Percentiles rank a stretch among this genome's conserved stretches.
These are phyloP conservation scores for Boechera divaricarpa DNA, from an alignment of 345 rosid species.

Conservation along the genomic window DNA sequence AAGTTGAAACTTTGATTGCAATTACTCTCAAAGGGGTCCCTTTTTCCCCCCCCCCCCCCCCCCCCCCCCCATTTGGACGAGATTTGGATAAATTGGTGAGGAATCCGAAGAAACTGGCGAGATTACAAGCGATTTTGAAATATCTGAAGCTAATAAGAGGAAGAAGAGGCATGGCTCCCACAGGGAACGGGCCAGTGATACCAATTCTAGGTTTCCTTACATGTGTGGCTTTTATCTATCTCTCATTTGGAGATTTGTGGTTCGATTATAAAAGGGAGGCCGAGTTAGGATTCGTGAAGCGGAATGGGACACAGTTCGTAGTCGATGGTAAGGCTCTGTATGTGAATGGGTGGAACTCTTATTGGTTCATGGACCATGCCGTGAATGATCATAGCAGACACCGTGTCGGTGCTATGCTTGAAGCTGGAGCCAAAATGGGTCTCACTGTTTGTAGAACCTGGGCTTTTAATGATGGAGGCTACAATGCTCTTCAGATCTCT, in stretches of 20 bases:
- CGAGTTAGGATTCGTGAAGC: slow-evolving; percentile 62
- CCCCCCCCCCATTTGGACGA: neutral
- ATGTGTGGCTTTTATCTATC: slow-evolving; percentile 70
- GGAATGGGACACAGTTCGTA: slow-evolving; percentile 76
- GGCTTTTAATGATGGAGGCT: slow-evolving; percentile 96
- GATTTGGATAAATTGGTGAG: slow-evolving; percentile 11
- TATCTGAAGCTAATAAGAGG: slow-evolving; percentile 21
- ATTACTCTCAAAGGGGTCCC: neutral
- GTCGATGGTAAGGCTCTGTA: slow-evolving; percentile 66
- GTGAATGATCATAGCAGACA: slow-evolving; percentile 66
- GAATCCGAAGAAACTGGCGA: slow-evolving; percentile 38
- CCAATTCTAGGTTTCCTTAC: slow-evolving; percentile 86
- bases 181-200: slow-evolving; percentile 60
- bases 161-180: slow-evolving; percentile 51
- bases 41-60: neutral
- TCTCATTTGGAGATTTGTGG: slow-evolving; percentile 76
- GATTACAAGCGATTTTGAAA: slow-evolving; percentile 23
- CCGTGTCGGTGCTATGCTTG: slow-evolving; percentile 70
- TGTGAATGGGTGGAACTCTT: slow-evolving; percentile 94
- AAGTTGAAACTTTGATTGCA: neutral
- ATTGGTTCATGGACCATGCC: slow-evolving; percentile 94
- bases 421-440: slow-evolving; percentile 89
- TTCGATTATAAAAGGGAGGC: slow-evolving; percentile 42
- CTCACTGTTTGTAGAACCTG: slow-evolving; percentile 94
- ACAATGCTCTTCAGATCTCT: slow-evolving; percentile 90